Percentiles rank a stretch among this genome's conserved stretches.
Conservation (phyloP, 441 rosid genomes). For the Euphorbia celastroides region DNA sequence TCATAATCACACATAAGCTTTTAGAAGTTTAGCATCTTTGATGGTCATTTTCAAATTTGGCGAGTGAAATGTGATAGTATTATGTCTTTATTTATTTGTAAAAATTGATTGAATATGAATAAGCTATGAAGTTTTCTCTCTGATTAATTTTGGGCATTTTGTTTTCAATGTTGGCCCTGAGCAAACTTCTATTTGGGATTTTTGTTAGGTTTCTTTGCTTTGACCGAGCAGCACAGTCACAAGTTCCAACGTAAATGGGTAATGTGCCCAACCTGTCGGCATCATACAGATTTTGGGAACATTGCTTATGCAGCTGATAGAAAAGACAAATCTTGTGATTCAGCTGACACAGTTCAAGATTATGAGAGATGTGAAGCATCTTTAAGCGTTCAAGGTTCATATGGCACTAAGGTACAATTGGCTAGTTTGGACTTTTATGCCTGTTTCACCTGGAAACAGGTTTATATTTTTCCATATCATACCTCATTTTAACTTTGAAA, state of each 20-base stretch:
- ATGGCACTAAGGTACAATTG: conserved; percentile 84
- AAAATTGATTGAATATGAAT: no score
- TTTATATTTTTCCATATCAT: background rate
- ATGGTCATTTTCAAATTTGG: background rate
- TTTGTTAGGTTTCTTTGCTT: conserved; percentile 59
- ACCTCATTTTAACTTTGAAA: background rate
- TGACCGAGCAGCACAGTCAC: conserved; percentile 61
- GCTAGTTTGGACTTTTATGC: background rate
- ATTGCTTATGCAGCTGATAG: conserved; percentile 84
- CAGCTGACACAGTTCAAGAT: conserved; percentile 36
- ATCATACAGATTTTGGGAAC: conserved; percentile 75
- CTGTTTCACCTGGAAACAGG: background rate
- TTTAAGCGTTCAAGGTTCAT: conserved; percentile 76
- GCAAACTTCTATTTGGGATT: conserved; percentile 15
- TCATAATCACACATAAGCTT: background rate
- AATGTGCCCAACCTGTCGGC: conserved; percentile 94
- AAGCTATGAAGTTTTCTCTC: no score
- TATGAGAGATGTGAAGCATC: conserved; percentile 47
- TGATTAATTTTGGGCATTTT: background rate
- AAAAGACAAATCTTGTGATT: conserved; percentile 29
- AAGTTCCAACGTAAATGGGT: conserved; percentile 60
- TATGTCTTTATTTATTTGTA: no score
- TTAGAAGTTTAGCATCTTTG: no score
- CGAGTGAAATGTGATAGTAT: no score
- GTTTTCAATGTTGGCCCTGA: background rate